Percentiles rank a stretch among this genome's conserved stretches.
Evolutionary conservation across 306 rosid species (phyloP).

Genomic region (Ormosia semicastrata): DNA sequence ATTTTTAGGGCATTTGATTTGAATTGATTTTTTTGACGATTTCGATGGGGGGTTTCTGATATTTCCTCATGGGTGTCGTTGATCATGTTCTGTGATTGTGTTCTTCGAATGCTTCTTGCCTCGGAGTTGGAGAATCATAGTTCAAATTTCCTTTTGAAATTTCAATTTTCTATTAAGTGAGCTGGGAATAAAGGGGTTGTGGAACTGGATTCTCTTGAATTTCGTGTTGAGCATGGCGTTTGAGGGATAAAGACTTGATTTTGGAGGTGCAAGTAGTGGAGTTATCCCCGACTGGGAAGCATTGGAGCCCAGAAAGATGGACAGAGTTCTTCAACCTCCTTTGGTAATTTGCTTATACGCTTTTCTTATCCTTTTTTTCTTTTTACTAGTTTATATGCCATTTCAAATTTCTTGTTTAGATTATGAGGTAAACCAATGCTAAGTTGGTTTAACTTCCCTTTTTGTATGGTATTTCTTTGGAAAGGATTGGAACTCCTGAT

Average conservation of each 20-base stretch:
- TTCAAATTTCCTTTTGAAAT: slow-evolving; percentile 12
- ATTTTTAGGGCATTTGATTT: slow-evolving; percentile 39
- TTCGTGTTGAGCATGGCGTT: slow-evolving; percentile 44
- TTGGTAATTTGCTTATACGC: slow-evolving; percentile 49
- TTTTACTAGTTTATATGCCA: slow-evolving; percentile 18
- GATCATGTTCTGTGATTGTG: slow-evolving; percentile 22
- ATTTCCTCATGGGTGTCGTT: slow-evolving; percentile 31
- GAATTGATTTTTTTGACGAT: slow-evolving; percentile 34
- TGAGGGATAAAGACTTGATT: slow-evolving; percentile 40
- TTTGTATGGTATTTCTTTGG: slow-evolving; percentile 6
- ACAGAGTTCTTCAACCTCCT: slow-evolving; percentile 84
- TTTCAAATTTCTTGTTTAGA: not conserved
- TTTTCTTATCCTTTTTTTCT: not conserved
- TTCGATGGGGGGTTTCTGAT: slow-evolving; percentile 29
- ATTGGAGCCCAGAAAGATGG: slow-evolving; percentile 50
- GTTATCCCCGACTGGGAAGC: slow-evolving; percentile 29
- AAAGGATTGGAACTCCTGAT: not conserved
- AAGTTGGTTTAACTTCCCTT: not conserved
- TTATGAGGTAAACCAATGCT: slow-evolving; percentile 1
- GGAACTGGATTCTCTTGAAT: slow-evolving; percentile 30
- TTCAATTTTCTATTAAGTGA: not conserved
- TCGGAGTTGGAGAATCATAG: not conserved
- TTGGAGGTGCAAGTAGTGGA: slow-evolving; percentile 25
- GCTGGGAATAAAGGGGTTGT: not conserved
- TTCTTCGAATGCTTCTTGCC: slow-evolving; percentile 25